Conservation (phyloP, 805 yeast species). For the Kazachstania africana region DNA sequence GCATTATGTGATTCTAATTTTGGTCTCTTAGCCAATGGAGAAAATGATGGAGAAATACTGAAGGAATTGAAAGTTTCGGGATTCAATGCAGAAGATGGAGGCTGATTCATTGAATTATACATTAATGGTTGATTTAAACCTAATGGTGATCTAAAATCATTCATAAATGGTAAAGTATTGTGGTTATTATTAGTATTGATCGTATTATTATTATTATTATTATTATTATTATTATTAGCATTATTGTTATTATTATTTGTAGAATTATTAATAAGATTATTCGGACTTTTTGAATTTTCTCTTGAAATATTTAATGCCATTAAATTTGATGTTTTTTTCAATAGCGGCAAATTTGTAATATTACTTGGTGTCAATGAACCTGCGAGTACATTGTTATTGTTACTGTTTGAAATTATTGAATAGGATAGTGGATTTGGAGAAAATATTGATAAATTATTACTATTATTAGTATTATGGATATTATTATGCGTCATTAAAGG, state of each 20-base stretch:
- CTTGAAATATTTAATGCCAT: slow-evolving; percentile 23
- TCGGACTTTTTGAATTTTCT: slow-evolving; percentile 22
- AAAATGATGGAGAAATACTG: not conserved
- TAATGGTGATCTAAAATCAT: slow-evolving; percentile 1
- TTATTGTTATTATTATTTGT: too few relatives aligned
- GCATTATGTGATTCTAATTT: not conserved
- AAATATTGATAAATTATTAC: too few relatives aligned
- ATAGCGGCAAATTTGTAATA: slow-evolving; percentile 3
- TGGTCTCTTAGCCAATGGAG: not conserved
- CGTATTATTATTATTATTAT: not conserved
- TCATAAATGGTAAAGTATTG: not conserved
- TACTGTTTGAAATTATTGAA: too few relatives aligned
- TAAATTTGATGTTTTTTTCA: slow-evolving; percentile 21
- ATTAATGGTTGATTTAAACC: not conserved
- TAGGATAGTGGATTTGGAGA: not conserved
- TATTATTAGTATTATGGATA: not conserved
- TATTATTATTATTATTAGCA: too few relatives aligned
- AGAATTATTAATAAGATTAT: too few relatives aligned
- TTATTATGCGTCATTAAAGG: not conserved
- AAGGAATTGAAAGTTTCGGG: slow-evolving; percentile 8
- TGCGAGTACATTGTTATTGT: not conserved
- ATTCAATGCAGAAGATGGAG: not conserved
- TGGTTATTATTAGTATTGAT: not conserved
- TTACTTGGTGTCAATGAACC: not conserved
- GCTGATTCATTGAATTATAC: not conserved